phyloP scores from a whole-genome alignment of 2,329 filamentous ascomycete species.

The Cladorrhinum sp. region DNA sequence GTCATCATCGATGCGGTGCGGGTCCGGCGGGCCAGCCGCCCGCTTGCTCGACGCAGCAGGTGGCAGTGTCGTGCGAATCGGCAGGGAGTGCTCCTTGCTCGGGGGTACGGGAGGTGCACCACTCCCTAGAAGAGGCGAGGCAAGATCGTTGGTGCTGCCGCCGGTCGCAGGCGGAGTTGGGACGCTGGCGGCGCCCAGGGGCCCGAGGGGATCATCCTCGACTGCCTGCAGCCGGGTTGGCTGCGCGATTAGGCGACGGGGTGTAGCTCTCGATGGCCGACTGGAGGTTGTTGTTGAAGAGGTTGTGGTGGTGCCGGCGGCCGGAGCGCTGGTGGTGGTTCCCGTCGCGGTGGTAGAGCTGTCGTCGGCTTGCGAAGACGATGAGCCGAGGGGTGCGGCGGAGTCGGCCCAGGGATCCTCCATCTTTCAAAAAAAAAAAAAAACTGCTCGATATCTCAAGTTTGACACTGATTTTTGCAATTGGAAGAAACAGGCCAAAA shows the following conservation, averaged over 20 bases:
- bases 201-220: slow-evolving; percentile 71
- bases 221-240: slow-evolving; percentile 75
- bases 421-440: slow-evolving; percentile 21
- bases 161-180: slow-evolving; percentile 14
- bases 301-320: slow-evolving; percentile 8
- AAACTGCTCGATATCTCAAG: neutral
- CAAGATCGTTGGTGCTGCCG: slow-evolving; percentile 31
- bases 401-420: slow-evolving; percentile 54
- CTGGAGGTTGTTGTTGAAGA: slow-evolving; percentile 29
- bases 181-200: slow-evolving; percentile 63
- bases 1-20: slow-evolving; percentile 68
- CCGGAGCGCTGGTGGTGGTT: neutral
- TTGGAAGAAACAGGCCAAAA: neutral
- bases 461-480: neutral
- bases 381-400: slow-evolving; percentile 27
- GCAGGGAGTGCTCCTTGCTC: slow-evolving; percentile 60
- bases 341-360: slow-evolving; percentile 30
- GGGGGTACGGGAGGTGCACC: slow-evolving; percentile 61
- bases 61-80: slow-evolving; percentile 58
- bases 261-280: slow-evolving; percentile 45
- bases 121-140: slow-evolving; percentile 14
- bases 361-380: slow-evolving; percentile 28
- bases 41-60: slow-evolving; percentile 36
- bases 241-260: slow-evolving; percentile 67
- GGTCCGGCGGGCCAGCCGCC: slow-evolving; percentile 48